Base-by-base conservation (phyloP, 306 rosid genomes). In the Glycine soja region DNA sequence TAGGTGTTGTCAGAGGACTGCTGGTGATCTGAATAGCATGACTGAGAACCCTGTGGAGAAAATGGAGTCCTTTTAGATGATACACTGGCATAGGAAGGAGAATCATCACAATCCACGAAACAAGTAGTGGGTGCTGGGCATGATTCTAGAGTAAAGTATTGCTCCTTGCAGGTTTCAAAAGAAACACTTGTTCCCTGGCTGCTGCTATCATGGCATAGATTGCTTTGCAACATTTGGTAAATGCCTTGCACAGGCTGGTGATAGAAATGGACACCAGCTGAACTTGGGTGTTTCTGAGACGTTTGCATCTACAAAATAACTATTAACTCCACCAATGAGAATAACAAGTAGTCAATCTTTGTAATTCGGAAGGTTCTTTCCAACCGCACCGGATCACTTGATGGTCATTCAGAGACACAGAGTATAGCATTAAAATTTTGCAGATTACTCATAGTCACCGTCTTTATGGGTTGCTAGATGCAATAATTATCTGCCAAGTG, bases 1-100 rank as follows among this genome's bases (percentile, higher is more conserved):
- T 84, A 87, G 24, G 80, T 80, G 82, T 85, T 89, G 48, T 90
- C 93, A 12, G 91, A 76, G 74, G 88, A 92, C 51, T 83, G 94
- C 69, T 87, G 97, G n/a, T 77, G 95, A 78, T 90, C 97, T 36
- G 98, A 94, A 18, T 86, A 58, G 77, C 85, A 87, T 0, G 97
- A 83, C 19, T 87, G 96, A 80, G 93, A 92, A 56, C 80, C 90
- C 87, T 89, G 98, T 2, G 96, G 87, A 7, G 94, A 90, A 80
- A 87, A 87, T 63, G 97, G 89, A 76, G 89, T 91, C 70, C 83
- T 75, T 71, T 85, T 87, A 8, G 96, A 92, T 79, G 93, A 85
- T 62, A 84, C 86, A 70, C 97, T 91, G 56, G 77, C 88, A 79
- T 85, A 86, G 54, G 98, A 92, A 76, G 97, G 91, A 53, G 98